These are phyloP conservation scores for Fomes fomentarius DNA, from an alignment of 1,284 basidiomycete species.

Conservation along the genomic window DNA sequence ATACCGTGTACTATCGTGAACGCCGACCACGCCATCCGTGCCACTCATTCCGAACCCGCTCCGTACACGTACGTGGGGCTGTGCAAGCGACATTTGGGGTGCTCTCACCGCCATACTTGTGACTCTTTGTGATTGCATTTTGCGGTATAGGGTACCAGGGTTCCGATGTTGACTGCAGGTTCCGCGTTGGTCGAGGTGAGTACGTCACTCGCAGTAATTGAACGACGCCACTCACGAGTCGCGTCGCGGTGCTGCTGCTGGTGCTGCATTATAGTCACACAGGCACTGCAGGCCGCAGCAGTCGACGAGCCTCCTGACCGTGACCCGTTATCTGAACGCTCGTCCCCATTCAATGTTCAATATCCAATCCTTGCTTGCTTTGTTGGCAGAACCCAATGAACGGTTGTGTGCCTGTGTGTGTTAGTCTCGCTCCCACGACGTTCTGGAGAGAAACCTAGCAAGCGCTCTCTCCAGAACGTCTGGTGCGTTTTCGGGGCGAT, in stretches of 20 bases:
- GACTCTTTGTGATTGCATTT: conserved; percentile 1
- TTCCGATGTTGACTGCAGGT: conserved; percentile 12
- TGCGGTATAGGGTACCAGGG: conserved; percentile 7
- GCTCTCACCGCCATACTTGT: neutral
- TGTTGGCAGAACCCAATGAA: conserved; percentile 15
- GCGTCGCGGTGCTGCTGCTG: too few relatives aligned
- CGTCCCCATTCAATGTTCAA: neutral
- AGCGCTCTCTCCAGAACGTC: too few relatives aligned
- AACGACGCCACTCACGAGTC: conserved; percentile 19
- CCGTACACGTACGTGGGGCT: neutral
- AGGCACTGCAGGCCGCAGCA: neutral
- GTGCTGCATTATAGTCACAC: neutral
- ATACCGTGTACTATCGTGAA: conserved; percentile 1
- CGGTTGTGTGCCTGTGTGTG: conserved; percentile 4
- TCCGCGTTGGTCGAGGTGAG: conserved; percentile 13
- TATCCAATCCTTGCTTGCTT: conserved; percentile 11
- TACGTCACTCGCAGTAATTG: conserved; percentile 12
- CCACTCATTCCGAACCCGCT: neutral
- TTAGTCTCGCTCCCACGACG: too few relatives aligned
- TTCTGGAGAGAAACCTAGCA: too few relatives aligned
- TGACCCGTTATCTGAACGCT: conserved; percentile 26
- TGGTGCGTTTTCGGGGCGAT: too few relatives aligned
- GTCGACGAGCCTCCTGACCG: conserved; percentile 1
- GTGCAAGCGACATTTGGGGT: conserved; percentile 4
- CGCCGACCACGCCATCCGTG: neutral